phyloP scores from a whole-genome alignment of 441 rosid genomes.

The Arabidopsis lyrata region DNA sequence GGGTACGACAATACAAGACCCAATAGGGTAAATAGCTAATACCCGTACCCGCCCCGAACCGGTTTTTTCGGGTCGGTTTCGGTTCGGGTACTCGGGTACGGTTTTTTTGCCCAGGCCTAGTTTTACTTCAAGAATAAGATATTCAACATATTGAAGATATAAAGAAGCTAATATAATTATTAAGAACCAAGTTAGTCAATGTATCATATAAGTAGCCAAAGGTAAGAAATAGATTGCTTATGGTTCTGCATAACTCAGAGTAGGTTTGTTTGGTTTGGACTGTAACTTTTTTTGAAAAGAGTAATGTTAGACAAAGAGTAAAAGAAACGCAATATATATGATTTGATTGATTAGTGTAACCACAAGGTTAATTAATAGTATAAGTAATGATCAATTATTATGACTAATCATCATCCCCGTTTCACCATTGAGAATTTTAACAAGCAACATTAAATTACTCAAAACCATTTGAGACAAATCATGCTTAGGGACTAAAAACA shows the following conservation, averaged over 20 bases:
- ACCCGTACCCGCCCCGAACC: no score
- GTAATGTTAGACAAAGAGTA: constrained; percentile 32
- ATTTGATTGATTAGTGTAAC: constrained; percentile 29
- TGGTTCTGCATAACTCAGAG: constrained; percentile 29
- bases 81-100: no score
- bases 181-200: constrained; percentile 28
- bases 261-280: constrained; percentile 43
- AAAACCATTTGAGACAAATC: constrained; percentile 12
- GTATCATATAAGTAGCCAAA: constrained; percentile 37
- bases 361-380: constrained; percentile 5
- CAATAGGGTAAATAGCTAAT: no score
- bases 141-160: constrained; percentile 18
- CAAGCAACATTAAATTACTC: constrained; percentile 26
- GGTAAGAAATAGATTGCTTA: constrained; percentile 35
- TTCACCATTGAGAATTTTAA: constrained; percentile 21
- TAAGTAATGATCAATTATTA: background rate
- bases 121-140: constrained; percentile 17
- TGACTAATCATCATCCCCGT: background rate
- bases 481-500: background rate
- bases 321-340: constrained; percentile 35
- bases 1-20: no score
- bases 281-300: constrained; percentile 8
- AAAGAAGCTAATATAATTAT: constrained; percentile 17
- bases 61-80: no score
- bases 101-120: no score